A percentile compares a stretch with the other conserved stretches of the same genome.
Conservation (phyloP, 2,329 filamentous ascomycete genomes). For the Alternaria dauci region DNA sequence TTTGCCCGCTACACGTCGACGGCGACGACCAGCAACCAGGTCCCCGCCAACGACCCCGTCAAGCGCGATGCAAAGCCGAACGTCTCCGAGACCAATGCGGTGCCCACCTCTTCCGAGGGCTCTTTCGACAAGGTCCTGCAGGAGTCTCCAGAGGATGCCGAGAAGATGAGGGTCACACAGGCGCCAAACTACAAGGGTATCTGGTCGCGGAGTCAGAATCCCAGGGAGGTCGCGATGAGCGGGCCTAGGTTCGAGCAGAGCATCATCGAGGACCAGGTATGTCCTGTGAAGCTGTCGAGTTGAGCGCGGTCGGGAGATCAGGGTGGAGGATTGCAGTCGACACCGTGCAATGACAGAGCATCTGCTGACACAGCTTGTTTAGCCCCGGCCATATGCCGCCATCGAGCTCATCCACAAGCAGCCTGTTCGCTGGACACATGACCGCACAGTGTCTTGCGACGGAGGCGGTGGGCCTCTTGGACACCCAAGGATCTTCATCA, state of each 20-base stretch:
- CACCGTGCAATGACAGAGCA: conserved; percentile 5
- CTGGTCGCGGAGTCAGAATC: conserved; percentile 88
- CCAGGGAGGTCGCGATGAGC: conserved; percentile 83
- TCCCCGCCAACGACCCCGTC: conserved; percentile 72
- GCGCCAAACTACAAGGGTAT: conserved; percentile 83
- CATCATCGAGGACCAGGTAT: conserved; percentile 88
- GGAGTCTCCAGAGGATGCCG: conserved; percentile 63
- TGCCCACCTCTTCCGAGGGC: conserved; percentile 61
- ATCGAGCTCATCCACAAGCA: conserved; percentile 97
- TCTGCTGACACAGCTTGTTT: conserved; percentile 34
- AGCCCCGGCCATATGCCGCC: conserved; percentile 89
- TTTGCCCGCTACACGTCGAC: conserved; percentile 36
- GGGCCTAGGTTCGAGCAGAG: conserved; percentile 98
- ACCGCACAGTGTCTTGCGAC: conserved; percentile 83
- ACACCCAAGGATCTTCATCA: conserved; percentile 96
- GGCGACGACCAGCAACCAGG: conserved; percentile 62
- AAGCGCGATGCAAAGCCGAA: conserved; percentile 57
- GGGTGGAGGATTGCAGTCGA: not conserved
- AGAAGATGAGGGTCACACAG: conserved; percentile 70
- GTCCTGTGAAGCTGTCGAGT: conserved; percentile 35
- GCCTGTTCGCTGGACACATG: conserved; percentile 89
- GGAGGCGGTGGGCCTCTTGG: conserved; percentile 90
- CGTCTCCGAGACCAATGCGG: conserved; percentile 69
- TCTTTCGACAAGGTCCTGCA: conserved; percentile 62
- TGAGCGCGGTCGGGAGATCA: not conserved